Percentiles rank a stretch among this genome's conserved stretches.
Evolutionary conservation across 345 rosid genomes (phyloP).

Genomic region (Kernera saxatilis): DNA sequence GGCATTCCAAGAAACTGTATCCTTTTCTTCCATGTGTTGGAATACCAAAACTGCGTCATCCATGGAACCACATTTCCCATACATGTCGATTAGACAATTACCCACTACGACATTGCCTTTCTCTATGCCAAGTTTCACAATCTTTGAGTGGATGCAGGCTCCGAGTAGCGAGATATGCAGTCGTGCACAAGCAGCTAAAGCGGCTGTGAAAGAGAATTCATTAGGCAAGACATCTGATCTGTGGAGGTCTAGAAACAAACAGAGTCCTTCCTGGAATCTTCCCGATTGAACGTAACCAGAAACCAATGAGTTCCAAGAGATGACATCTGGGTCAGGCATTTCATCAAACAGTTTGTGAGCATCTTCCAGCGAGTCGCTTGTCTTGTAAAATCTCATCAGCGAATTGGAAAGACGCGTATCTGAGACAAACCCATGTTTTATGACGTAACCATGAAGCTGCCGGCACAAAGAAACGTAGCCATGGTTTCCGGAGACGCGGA

Average conservation of each 20-base stretch:
- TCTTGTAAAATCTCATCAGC: constrained; percentile 43
- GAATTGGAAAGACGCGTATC: constrained; percentile 49
- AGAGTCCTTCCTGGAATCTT: constrained; percentile 39
- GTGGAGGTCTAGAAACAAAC: constrained; percentile 48
- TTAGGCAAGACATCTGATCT: constrained; percentile 42
- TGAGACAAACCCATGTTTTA: constrained; percentile 58
- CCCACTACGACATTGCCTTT: constrained; percentile 38
- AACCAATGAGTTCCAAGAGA: constrained; percentile 75
- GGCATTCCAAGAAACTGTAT: constrained; percentile 75
- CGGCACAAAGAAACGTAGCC: constrained; percentile 41
- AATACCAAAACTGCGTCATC: constrained; percentile 53
- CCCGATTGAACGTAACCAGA: constrained; percentile 55
- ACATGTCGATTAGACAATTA: constrained; percentile 79
- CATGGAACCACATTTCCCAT: constrained; percentile 66
- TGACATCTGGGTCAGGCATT: constrained; percentile 61
- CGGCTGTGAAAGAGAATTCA: constrained; percentile 59
- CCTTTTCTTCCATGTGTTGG: constrained; percentile 43
- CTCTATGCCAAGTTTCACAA: constrained; percentile 49
- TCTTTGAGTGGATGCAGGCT: constrained; percentile 50
- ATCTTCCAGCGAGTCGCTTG: constrained; percentile 27
- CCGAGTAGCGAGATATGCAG: constrained; percentile 35
- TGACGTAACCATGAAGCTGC: constrained; percentile 54
- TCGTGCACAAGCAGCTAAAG: constrained; percentile 62
- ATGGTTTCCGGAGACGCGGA: constrained; percentile 49
- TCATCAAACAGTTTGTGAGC: constrained; percentile 64